phyloP scores from a whole-genome alignment of 2,329 filamentous ascomycete species.

The Chaetomium strumarium region DNA sequence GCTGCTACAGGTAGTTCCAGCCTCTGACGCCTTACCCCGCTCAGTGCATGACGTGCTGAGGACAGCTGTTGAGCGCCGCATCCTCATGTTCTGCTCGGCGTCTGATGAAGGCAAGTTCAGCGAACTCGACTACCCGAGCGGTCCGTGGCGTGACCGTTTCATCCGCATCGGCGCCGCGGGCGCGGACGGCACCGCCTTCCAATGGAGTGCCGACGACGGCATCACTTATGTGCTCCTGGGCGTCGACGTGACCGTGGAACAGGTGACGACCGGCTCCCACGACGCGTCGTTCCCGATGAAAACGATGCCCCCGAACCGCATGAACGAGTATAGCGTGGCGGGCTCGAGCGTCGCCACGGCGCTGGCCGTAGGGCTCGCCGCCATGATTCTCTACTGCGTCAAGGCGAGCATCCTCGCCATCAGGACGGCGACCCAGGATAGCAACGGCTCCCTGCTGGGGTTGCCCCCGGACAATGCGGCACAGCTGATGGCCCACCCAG shows the following conservation, averaged over 20 bases:
- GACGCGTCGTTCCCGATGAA: background rate
- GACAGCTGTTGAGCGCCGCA: background rate
- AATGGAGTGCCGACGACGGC: background rate
- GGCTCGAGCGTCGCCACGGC: background rate
- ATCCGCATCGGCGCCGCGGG: background rate
- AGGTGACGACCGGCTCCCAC: background rate
- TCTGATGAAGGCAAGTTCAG: background rate
- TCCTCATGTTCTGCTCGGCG: background rate
- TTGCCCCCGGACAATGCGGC: background rate
- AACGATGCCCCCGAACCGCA: too few species aligned
- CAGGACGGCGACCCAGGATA: background rate
- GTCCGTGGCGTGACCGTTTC: background rate
- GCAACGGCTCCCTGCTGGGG: background rate
- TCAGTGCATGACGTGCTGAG: background rate
- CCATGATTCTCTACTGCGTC: background rate
- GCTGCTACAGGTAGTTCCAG: too few species aligned
- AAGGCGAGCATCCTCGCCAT: background rate
- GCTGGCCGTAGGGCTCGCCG: background rate
- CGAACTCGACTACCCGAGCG: background rate
- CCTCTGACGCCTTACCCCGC: background rate
- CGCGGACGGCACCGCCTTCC: background rate
- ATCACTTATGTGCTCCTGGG: background rate
- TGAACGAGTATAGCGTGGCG: background rate
- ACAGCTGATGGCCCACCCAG: background rate
- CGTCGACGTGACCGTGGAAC: background rate